These are phyloP conservation scores for Moesziomyces antarcticus DNA, from an alignment of 1,284 basidiomycete species.

Conservation along the genomic window DNA sequence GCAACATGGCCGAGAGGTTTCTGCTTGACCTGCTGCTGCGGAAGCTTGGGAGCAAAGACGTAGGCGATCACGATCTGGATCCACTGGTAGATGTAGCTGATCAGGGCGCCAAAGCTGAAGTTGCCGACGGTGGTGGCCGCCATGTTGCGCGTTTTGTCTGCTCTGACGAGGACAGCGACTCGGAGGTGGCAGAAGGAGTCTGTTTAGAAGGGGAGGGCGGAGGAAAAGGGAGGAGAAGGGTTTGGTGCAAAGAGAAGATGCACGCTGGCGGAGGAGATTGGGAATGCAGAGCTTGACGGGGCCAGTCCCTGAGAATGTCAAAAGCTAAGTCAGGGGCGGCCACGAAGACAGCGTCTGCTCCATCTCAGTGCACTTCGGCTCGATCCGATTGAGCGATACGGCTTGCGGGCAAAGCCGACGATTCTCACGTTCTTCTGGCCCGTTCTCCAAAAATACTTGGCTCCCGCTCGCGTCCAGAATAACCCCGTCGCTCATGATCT, in stretches of 20 bases:
- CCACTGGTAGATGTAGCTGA: constrained; percentile 57
- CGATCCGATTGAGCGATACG: no score
- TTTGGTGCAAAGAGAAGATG: background rate
- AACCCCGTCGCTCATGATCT: no score
- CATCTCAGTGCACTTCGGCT: no score
- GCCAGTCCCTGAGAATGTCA: no score
- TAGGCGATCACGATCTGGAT: constrained; percentile 59
- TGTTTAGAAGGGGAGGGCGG: background rate
- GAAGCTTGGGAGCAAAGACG: constrained; percentile 56
- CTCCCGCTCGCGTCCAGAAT: no score
- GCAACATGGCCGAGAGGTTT: constrained; percentile 64
- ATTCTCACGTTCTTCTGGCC: no score
- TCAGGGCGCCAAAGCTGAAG: constrained; percentile 19
- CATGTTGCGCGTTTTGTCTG: constrained; percentile 5
- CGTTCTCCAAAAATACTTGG: no score
- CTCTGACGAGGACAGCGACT: background rate
- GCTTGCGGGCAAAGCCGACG: no score
- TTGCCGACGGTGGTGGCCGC: constrained; percentile 21
- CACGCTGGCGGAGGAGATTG: background rate
- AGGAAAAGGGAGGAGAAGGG: background rate
- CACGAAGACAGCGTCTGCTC: no score
- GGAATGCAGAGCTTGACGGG: no score
- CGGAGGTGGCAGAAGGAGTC: constrained; percentile 1
- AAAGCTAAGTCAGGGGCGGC: no score
- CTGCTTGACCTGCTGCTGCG: constrained; percentile 34